phyloP scores from a whole-genome alignment of 2,329 filamentous ascomycete species.

The Penicillium sp. region DNA sequence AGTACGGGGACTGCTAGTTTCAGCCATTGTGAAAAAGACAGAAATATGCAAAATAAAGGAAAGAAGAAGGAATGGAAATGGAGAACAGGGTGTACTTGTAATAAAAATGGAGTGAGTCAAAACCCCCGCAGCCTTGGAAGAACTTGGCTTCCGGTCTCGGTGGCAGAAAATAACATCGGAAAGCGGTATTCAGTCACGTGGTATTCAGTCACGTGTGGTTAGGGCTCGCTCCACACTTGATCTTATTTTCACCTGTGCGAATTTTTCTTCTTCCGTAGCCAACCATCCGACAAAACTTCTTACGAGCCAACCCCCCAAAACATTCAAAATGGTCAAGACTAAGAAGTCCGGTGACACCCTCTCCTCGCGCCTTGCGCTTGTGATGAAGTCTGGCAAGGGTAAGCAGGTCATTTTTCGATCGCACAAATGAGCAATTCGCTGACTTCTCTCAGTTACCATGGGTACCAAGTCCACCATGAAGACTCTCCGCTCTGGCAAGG shows the following conservation, averaged over 20 bases:
- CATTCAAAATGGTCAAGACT: slow-evolving; percentile 57
- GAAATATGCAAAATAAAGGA: slow-evolving; percentile 4
- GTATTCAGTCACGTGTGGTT: background rate
- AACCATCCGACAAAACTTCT: slow-evolving; percentile 18
- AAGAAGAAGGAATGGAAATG: background rate
- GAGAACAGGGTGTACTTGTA: background rate
- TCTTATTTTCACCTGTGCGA: background rate
- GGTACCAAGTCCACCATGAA: slow-evolving; percentile 88
- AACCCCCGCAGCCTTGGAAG: slow-evolving; percentile 4
- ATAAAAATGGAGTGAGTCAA: slow-evolving; percentile 5
- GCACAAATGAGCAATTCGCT: slow-evolving; percentile 1
- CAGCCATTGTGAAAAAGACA: slow-evolving; percentile 20
- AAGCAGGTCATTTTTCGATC: slow-evolving; percentile 4
- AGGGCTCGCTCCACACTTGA: slow-evolving; percentile 5
- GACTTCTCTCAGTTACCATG: slow-evolving; percentile 54
- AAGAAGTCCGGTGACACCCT: slow-evolving; percentile 74
- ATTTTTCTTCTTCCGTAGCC: slow-evolving; percentile 3
- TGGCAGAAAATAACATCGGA: slow-evolving; percentile 2
- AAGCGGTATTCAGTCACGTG: background rate
- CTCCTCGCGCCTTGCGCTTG: slow-evolving; percentile 61
- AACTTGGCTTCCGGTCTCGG: background rate
- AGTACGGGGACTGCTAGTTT: slow-evolving; percentile 15
- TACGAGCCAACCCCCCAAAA: slow-evolving; percentile 16
- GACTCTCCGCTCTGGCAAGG: slow-evolving; percentile 88
- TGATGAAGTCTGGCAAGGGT: slow-evolving; percentile 52